These are phyloP conservation scores for Cadophora sp. DNA, from an alignment of 2,329 filamentous ascomycete species.

Conservation along the genomic window DNA sequence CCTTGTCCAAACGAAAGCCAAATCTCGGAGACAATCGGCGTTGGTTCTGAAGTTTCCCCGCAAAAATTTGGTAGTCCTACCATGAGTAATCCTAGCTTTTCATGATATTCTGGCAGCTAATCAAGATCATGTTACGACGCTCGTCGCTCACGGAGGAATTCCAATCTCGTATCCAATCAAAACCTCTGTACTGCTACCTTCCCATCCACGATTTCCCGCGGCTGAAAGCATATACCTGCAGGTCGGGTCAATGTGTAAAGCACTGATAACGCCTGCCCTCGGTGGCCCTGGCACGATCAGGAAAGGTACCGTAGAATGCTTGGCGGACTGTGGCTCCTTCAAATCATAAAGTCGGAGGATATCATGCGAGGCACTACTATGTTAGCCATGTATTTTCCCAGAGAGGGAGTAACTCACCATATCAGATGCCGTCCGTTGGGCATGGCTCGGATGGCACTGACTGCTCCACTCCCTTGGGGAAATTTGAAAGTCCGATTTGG, in stretches of 20 bases:
- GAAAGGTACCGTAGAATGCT: slow-evolving; percentile 86
- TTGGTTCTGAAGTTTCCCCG: background rate
- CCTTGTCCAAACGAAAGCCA: background rate
- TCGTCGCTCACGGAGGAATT: slow-evolving; percentile 27
- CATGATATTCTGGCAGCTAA: too few relatives aligned
- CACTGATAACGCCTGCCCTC: slow-evolving; percentile 84
- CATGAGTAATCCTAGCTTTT: background rate
- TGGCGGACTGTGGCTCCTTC: slow-evolving; percentile 64
- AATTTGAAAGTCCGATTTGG: slow-evolving; percentile 85
- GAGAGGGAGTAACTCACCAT: slow-evolving; percentile 61
- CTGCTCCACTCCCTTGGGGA: slow-evolving; percentile 85
- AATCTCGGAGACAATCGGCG: background rate
- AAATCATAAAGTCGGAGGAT: slow-evolving; percentile 94
- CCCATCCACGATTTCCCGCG: slow-evolving; percentile 93
- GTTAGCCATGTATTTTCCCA: slow-evolving; percentile 1
- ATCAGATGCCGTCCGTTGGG: slow-evolving; percentile 90
- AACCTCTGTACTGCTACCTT: slow-evolving; percentile 87
- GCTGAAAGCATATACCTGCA: slow-evolving; percentile 91
- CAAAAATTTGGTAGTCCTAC: too few relatives aligned
- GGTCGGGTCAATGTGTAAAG: slow-evolving; percentile 85
- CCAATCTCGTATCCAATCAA: slow-evolving; percentile 91
- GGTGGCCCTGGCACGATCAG: slow-evolving; percentile 91
- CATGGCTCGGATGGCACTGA: slow-evolving; percentile 90
- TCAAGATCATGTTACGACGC: background rate
- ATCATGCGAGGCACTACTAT: slow-evolving; percentile 81